Evolutionary conservation across 805 yeast species (phyloP), one percentile per base, ranked within the genome.

Genomic region (Cyberlindnera mrakii): DNA sequence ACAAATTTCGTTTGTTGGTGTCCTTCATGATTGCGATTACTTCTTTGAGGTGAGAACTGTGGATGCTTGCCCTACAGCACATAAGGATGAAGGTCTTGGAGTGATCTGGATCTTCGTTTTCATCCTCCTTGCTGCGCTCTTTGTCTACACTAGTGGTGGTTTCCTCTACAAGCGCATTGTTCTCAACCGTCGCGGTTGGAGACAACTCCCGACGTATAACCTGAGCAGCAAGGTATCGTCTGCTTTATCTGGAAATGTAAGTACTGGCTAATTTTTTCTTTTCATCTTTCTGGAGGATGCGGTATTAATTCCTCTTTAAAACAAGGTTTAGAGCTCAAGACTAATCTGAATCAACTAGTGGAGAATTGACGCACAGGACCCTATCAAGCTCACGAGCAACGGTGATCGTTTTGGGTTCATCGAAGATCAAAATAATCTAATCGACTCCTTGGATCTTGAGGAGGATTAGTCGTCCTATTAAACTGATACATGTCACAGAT

Each of bases 51-150:
- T 87, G 29, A 66, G 88, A 50, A 85, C 95, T 4, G 79, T 85
- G 35, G 84, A 82, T 63, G 96, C 95, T 0, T 88, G 96, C 62
- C 86, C 95, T 0, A 82, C 89, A 1, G 78, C 85, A 9, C 79
- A 81, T 40, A 75, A 79, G 52, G 76, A 72, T 11, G 82, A 81
- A 54, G 78, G 83, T 46, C 62, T 76, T 42, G 80, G 82, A 15
- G 78, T 82, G 3, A 71, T 83, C 41, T 77, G 85, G 68, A 78
- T 84, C 39, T 81, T 84, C 50, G 47, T 77, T 15, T 65, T 78
- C 34, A 80, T 82, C 41, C 48, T 70, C 19, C 48, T 65, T 6
- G 64, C 71, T 27, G 74, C 73, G 1, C 48, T 67, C 5, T 59
- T 60, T 3, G 75, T 71, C 14, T 71, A 66, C 39, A 64, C 69